Conservation (phyloP, 2,329 filamentous ascomycete genomes). For the Scedosporium aurantiacum region DNA sequence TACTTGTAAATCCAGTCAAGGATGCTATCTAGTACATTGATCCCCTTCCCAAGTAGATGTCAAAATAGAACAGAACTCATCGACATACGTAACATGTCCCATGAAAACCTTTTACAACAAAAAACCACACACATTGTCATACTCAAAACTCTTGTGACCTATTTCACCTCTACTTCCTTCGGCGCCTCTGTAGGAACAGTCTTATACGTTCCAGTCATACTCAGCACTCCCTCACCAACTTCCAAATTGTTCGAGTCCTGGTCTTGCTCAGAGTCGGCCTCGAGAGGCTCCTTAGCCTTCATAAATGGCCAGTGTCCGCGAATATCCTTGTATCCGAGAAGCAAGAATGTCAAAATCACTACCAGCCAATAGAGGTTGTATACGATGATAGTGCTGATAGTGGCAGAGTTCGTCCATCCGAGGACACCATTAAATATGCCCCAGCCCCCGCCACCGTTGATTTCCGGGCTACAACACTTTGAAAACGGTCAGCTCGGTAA, state of each 20-base stretch:
- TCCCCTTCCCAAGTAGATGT: too few species aligned
- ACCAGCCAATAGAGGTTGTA: slow-evolving; percentile 74
- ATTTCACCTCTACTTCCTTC: not conserved
- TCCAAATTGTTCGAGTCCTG: not conserved
- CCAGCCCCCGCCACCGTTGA: slow-evolving; percentile 58
- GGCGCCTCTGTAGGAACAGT: not conserved
- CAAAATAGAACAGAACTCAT: too few species aligned
- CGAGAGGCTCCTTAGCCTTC: not conserved
- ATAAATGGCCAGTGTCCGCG: not conserved
- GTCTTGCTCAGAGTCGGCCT: not conserved
- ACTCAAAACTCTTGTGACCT: too few species aligned
- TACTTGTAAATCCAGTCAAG: too few species aligned
- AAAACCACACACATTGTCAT: too few species aligned
- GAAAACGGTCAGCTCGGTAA: slow-evolving; percentile 22
- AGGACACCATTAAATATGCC: slow-evolving; percentile 63
- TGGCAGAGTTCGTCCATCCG: slow-evolving; percentile 65
- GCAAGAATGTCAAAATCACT: slow-evolving; percentile 50
- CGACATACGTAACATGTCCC: too few species aligned
- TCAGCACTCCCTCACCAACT: not conserved
- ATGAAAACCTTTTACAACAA: too few species aligned
- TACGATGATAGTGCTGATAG: slow-evolving; percentile 66
- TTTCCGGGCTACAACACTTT: slow-evolving; percentile 53
- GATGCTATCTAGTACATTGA: too few species aligned
- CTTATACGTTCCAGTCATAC: too few species aligned
- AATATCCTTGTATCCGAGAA: slow-evolving; percentile 50